Evolutionary conservation across 768 basidiomycete species (phyloP), one percentile per base, ranked within the genome.

Genomic region (Naematelia encephala): DNA sequence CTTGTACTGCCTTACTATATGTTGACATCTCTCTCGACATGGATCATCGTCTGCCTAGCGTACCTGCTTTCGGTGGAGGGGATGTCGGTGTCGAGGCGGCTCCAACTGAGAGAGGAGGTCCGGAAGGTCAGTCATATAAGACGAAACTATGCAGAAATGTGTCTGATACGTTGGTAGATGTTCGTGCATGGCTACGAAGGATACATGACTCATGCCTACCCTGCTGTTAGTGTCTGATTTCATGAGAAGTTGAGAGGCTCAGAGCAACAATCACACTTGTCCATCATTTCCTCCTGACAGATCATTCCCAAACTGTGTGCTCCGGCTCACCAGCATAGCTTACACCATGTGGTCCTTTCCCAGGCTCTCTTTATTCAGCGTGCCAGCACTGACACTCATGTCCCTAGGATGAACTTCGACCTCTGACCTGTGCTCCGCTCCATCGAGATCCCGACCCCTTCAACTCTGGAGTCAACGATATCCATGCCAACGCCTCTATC

Each of bases 101-200:
- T 47, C 8, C 10, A 47, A 21, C 21, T 47, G 46, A 47, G 46
- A 21, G 46, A 47, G 21, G 46, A 47, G 5, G 46, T 47, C 25
- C 46, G 46, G 5, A 8, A 47, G 46, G 46, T 47, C 8, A 5
- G 46, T 8, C 8, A 19, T 26, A 8, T 26, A 8, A 5, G n/a
- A n/a, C n/a, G n/a, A n/a, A n/a, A n/a, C n/a, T n/a, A n/a, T n/a
- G 34, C 16, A 16, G 34, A 39, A 16, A 39, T 39, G 46, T 47
- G n/a, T 10, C 21, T 47, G 25, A 47, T 19, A 21, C 8, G 5
- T 26, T 47, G 12, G 23, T 27, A 87, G 54, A 79, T 94, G 3
- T 96, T 90, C 87, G 87, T 89, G 70, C 91, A 94, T 80, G 92
- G 91, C 0, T 96, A 86, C 70, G 77, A 89, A 68, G 85, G 84